These are phyloP conservation scores for Exophiala xenobiotica DNA, from an alignment of 2,329 filamentous ascomycete genomes.

Conservation along the genomic window DNA sequence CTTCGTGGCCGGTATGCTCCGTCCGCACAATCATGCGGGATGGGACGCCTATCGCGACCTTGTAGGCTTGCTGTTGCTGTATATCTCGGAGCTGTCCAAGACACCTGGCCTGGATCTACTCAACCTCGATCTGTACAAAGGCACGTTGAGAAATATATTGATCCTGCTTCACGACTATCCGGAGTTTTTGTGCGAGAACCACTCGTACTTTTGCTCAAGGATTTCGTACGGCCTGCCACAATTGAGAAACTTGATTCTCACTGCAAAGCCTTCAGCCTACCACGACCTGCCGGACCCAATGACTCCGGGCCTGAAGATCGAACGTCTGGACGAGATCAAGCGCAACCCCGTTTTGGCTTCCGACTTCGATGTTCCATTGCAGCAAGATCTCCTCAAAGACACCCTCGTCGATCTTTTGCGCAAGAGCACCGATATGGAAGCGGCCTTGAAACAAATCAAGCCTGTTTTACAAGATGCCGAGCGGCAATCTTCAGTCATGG, in stretches of 20 bases:
- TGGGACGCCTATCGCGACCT: constrained; percentile 75
- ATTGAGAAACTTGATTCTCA: constrained; percentile 82
- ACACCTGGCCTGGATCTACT: constrained; percentile 65
- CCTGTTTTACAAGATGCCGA: constrained; percentile 8
- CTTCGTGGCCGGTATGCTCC: constrained; percentile 77
- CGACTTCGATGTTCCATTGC: constrained; percentile 55
- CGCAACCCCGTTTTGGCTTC: constrained; percentile 65
- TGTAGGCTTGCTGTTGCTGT: constrained; percentile 68
- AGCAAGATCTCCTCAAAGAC: constrained; percentile 53
- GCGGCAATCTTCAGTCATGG: constrained; percentile 6
- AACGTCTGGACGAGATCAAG: constrained; percentile 72
- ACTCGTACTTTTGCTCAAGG: constrained; percentile 75
- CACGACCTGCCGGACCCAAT: constrained; percentile 73
- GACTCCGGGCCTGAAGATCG: constrained; percentile 70
- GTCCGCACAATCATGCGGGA: constrained; percentile 65
- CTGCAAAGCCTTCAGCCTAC: constrained; percentile 70
- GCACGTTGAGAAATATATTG: constrained; percentile 75
- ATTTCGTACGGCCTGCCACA: constrained; percentile 84
- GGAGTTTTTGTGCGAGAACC: constrained; percentile 86
- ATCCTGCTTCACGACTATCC: constrained; percentile 92
- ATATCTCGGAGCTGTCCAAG: constrained; percentile 78
- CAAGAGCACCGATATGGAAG: constrained; percentile 47
- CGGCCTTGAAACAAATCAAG: constrained; percentile 68
- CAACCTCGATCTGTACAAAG: constrained; percentile 81
- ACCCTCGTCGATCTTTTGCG: constrained; percentile 54